These are phyloP conservation scores for Penicillium lividum DNA, from an alignment of 495 filamentous ascomycete genomes.

Conservation along the genomic window DNA sequence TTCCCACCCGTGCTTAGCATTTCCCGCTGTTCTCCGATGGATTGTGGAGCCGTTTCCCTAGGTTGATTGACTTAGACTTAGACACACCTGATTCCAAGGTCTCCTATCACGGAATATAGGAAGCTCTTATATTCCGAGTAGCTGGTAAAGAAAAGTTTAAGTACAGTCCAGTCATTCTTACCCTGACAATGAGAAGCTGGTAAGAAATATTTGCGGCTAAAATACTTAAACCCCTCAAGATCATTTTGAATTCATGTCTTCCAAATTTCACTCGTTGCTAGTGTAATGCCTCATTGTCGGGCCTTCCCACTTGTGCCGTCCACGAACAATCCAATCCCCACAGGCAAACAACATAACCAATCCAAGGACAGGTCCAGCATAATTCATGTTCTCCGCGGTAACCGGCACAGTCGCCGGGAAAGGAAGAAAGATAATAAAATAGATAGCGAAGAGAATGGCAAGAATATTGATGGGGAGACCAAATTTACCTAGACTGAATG, in stretches of 20 bases:
- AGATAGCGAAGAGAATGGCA: conserved; percentile 41
- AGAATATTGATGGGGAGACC: conserved; percentile 46
- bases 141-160: neutral
- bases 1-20: neutral
- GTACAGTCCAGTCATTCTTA: neutral
- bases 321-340: conserved; percentile 43
- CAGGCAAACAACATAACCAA: conserved; percentile 40
- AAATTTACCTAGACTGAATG: conserved; percentile 31
- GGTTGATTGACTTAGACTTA: neutral
- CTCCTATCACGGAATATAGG: neutral
- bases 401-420: conserved; percentile 46
- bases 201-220: neutral
- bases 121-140: neutral
- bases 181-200: neutral
- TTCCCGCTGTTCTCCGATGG: neutral
- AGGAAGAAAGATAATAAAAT: conserved; percentile 45
- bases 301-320: conserved; percentile 34
- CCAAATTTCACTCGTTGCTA: conserved; percentile 10
- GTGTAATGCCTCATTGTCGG: conserved; percentile 29
- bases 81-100: too few species aligned
- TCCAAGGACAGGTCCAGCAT: conserved; percentile 44
- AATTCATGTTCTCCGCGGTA: conserved; percentile 47
- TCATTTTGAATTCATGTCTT: neutral
- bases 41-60: neutral
- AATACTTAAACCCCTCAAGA: neutral